These are phyloP conservation scores for Leccinum fuscescens DNA, from an alignment of 1,284 basidiomycete species.

Conservation along the genomic window DNA sequence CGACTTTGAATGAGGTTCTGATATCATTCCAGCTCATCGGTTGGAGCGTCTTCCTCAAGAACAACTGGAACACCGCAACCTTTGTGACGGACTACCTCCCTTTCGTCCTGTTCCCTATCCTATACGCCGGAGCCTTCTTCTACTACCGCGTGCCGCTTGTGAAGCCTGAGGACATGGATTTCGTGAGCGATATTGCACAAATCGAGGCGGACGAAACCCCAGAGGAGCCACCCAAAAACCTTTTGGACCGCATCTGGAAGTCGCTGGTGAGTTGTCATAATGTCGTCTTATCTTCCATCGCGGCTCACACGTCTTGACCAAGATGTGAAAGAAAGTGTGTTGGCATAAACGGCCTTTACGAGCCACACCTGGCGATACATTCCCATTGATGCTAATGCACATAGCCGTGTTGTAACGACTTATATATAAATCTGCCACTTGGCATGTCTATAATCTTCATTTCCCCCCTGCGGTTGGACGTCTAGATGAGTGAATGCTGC, in stretches of 20 bases:
- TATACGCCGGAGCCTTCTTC: constrained; percentile 27
- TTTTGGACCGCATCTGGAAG: constrained; percentile 64
- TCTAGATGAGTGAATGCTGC: not conserved
- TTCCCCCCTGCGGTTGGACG: not conserved
- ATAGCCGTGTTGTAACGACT: constrained; percentile 7
- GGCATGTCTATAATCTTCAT: not conserved
- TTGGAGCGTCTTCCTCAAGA: too few relatives aligned
- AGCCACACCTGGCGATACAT: not conserved
- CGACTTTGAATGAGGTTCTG: too few relatives aligned
- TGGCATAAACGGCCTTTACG: not conserved
- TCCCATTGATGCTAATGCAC: not conserved
- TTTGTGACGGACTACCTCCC: too few relatives aligned
- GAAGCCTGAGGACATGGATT: constrained; percentile 71
- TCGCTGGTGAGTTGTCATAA: constrained; percentile 57
- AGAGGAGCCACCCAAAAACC: constrained; percentile 69
- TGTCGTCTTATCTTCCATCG: not conserved
- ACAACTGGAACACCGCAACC: too few relatives aligned
- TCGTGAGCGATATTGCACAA: constrained; percentile 66
- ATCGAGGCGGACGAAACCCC: constrained; percentile 72
- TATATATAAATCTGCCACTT: not conserved
- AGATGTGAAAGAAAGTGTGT: constrained; percentile 25
- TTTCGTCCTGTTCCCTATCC: too few relatives aligned
- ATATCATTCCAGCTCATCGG: too few relatives aligned
- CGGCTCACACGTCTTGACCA: constrained; percentile 4
- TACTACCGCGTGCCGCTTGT: constrained; percentile 50